These are phyloP conservation scores for Colletotrichum paranaense DNA, from an alignment of 2,329 filamentous ascomycete species.

Conservation along the genomic window DNA sequence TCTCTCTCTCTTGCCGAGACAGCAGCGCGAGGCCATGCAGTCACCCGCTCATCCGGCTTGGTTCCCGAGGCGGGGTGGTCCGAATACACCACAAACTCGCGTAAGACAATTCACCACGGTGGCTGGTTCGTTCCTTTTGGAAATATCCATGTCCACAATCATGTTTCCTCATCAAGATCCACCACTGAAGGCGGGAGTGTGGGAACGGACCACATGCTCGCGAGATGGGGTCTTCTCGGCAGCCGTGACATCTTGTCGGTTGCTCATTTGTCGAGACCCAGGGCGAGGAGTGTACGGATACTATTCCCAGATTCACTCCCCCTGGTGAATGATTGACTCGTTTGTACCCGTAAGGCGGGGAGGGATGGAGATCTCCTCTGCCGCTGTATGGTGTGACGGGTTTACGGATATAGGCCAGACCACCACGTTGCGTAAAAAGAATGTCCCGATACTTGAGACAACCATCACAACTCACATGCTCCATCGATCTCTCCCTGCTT, in stretches of 20 bases:
- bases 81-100: background rate
- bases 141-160: background rate
- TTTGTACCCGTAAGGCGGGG: background rate
- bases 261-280: background rate
- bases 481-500: background rate
- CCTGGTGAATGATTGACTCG: background rate
- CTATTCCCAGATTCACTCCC: background rate
- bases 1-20: background rate
- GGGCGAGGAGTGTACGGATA: background rate
- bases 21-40: background rate
- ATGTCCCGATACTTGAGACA: background rate
- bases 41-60: background rate
- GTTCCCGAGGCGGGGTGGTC: background rate
- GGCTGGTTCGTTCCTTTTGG: background rate
- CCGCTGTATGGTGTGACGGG: background rate
- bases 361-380: background rate
- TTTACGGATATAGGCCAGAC: background rate
- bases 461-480: background rate
- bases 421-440: background rate
- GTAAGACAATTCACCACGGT: background rate
- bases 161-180: background rate
- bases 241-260: background rate
- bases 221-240: background rate
- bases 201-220: background rate
- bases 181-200: background rate